phyloP scores from a whole-genome alignment of 1,139 yeast species.

The Zygoascus sp. region DNA sequence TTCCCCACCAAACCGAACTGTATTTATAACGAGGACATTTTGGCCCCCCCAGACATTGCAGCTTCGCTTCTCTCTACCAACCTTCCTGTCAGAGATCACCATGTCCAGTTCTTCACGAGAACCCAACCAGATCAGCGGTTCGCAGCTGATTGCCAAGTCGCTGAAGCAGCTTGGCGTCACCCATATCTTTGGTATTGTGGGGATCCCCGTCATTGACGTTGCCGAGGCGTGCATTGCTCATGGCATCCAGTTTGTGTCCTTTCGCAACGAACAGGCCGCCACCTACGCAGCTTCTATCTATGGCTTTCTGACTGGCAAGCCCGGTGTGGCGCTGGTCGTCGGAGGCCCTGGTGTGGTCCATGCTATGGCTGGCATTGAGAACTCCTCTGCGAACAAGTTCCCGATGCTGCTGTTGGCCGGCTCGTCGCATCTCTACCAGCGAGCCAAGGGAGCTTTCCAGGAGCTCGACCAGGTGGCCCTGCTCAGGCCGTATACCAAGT shows the following conservation, averaged over 20 bases:
- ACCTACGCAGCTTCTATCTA: constrained; percentile 66
- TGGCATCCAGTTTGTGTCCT: constrained; percentile 52
- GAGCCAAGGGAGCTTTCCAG: constrained; percentile 59
- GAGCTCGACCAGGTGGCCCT: constrained; percentile 57
- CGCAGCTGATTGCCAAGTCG: constrained; percentile 44
- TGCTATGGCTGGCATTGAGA: constrained; percentile 59
- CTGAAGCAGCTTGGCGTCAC: constrained; percentile 47
- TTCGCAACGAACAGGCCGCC: constrained; percentile 65
- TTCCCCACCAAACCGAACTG: background rate
- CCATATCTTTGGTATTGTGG: constrained; percentile 61
- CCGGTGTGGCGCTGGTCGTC: constrained; percentile 61
- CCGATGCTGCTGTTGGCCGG: constrained; percentile 62
- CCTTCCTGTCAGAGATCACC: background rate
- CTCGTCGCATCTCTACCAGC: constrained; percentile 45
- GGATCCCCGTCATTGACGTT: constrained; percentile 63
- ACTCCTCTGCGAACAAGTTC: constrained; percentile 54
- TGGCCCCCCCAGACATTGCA: no score
- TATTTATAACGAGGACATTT: background rate
- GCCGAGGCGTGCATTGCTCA: constrained; percentile 49
- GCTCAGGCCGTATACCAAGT: constrained; percentile 45
- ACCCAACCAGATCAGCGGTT: constrained; percentile 30
- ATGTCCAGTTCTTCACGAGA: background rate
- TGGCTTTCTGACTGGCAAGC: constrained; percentile 56
- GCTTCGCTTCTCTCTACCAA: no score
- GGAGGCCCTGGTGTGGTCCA: constrained; percentile 71